A percentile compares a stretch with the other conserved stretches of the same genome.
These are phyloP conservation scores for Marasmius sp. DNA, from an alignment of 1,284 basidiomycete species.

Conservation along the genomic window DNA sequence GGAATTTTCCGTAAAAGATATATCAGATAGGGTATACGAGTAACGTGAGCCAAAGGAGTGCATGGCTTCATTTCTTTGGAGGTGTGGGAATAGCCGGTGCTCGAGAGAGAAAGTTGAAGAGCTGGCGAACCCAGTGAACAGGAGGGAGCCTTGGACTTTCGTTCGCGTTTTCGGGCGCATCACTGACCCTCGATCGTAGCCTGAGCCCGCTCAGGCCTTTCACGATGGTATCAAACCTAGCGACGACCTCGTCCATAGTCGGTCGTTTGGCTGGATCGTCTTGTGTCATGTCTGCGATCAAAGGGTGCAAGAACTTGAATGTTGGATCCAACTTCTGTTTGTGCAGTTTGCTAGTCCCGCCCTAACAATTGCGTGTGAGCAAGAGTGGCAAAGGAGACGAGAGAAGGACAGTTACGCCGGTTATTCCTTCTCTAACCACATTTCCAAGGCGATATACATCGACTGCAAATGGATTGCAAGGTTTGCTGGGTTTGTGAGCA, in stretches of 20 bases:
- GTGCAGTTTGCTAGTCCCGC: not conserved
- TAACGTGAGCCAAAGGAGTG: too few species aligned
- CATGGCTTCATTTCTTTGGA: too few species aligned
- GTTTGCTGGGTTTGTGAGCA: not conserved
- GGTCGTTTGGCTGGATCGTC: slow-evolving; percentile 27
- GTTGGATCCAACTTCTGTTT: not conserved
- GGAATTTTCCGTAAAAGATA: too few species aligned
- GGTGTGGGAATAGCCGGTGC: not conserved
- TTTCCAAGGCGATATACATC: slow-evolving; percentile 10
- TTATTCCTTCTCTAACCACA: slow-evolving; percentile 1
- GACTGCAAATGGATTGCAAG: slow-evolving; percentile 10
- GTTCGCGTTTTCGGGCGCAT: not conserved
- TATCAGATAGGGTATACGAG: too few species aligned
- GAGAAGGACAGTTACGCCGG: not conserved
- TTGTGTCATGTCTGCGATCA: slow-evolving; percentile 27
- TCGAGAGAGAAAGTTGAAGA: not conserved
- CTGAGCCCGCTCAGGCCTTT: slow-evolving; percentile 11
- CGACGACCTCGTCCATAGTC: slow-evolving; percentile 24
- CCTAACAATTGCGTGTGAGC: not conserved
- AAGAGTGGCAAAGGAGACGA: too few species aligned
- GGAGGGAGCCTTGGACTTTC: not conserved
- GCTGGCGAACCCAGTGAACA: not conserved
- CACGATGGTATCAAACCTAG: slow-evolving; percentile 18
- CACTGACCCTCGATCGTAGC: slow-evolving; percentile 1
- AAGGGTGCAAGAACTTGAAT: slow-evolving; percentile 24